Conservation (phyloP, 83 land plant genomes). For the Isoetes engelmannii region DNA sequence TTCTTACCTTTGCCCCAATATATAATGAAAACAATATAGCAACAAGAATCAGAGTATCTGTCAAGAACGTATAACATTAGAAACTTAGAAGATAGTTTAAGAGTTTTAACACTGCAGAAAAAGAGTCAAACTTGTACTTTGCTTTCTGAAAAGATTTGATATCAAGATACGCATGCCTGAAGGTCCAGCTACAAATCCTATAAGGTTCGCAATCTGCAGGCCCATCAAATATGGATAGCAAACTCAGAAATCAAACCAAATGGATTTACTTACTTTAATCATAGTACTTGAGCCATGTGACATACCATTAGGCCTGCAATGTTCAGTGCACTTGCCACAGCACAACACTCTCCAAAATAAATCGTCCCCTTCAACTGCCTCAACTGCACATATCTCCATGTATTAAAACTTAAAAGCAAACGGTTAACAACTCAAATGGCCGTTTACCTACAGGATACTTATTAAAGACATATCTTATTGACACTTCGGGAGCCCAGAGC, state of each 20-base stretch:
- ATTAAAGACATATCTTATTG: slow-evolving; percentile 16
- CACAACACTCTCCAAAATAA: slow-evolving; percentile 51
- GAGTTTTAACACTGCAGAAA: neutral
- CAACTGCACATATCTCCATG: slow-evolving; percentile 16
- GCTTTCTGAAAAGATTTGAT: slow-evolving; percentile 41
- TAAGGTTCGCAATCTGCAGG: slow-evolving; percentile 78
- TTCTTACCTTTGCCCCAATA: slow-evolving; percentile 72
- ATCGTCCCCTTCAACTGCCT: slow-evolving; percentile 12
- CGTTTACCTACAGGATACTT: neutral
- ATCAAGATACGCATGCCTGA: slow-evolving; percentile 56
- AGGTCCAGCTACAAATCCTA: slow-evolving; percentile 91
- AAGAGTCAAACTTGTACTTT: slow-evolving; percentile 44
- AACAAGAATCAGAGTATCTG: slow-evolving; percentile 54
- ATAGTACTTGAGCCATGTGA: neutral
- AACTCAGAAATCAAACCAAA: neutral
- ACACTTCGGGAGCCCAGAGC: slow-evolving; percentile 65
- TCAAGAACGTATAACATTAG: slow-evolving; percentile 1
- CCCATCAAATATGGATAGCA: slow-evolving; percentile 10
- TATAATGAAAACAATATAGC: slow-evolving; percentile 66
- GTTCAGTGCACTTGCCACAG: slow-evolving; percentile 81
- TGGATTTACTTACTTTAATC: neutral
- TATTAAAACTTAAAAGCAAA: neutral
- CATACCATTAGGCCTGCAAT: slow-evolving; percentile 81
- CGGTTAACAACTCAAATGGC: neutral
- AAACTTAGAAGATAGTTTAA: neutral